Base-by-base conservation (phyloP, 148 eudicot species). In the Rhododendron kiyosumense region DNA sequence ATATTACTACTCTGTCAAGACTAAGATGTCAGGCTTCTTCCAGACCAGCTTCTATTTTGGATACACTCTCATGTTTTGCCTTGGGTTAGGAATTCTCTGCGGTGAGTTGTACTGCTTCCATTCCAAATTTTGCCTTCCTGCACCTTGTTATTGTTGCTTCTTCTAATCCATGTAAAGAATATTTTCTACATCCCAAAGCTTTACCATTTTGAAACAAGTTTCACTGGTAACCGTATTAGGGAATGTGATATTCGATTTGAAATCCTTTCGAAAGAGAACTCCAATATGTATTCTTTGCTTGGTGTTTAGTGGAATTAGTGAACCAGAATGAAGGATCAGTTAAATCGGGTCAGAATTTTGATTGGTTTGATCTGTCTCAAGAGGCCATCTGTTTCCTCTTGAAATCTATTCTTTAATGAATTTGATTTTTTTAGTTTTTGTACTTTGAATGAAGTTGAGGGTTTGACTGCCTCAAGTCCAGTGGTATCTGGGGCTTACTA, bases 1-100 rank as follows among this genome's bases (percentile, higher is more conserved):
- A 80, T 96, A 96, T 84, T 96, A 96, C 91, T 96, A 91, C 89
- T 92, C 91, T 57, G 94, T 91, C 87, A 96, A 96, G 94, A 96
- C 98, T 24, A 95, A 95, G 92, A 95, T 95, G 98, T 95, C 94
- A 14, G 98, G 98, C 82, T 96, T 96, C 95, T 96, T 96, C 89
- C 99, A 96, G 89, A 96, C 99, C 83, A 96, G 99, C 95, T 96
- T 96, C 89, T 96, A 96, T 88, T 96, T 96, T 74, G 96, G 96
- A 59, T 95, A 95, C 88, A 95, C 96, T 0, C 85, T 92, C 89
- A 95, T 95, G 98, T 94, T 95, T 88, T 94, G 98, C 83, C 93
- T 95, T 83, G 98, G 98, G 46, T 86, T 95, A 81, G 98, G 95
- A 73, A 93, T 94, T 49, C 95, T 95, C 9, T 95, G 98, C 41